phyloP scores from a whole-genome alignment of 148 eudicot species.

The Hydrangea macrophylla region DNA sequence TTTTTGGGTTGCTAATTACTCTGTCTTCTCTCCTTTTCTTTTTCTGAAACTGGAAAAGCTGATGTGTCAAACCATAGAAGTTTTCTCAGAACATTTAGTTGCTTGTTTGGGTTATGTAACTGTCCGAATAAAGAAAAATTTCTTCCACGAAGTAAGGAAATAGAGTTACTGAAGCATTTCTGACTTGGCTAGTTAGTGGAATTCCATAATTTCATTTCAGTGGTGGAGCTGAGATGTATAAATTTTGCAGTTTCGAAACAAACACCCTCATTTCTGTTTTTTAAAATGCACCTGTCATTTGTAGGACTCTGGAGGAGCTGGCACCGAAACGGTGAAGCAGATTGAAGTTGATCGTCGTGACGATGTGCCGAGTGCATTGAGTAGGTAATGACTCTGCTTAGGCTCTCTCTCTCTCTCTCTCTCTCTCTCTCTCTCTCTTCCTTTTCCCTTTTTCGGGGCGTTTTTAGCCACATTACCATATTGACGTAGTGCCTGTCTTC shows the following conservation, averaged over 20 bases:
- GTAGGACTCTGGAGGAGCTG: conserved; percentile 57
- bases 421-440: no score
- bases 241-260: conserved; percentile 8
- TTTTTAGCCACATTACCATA: not conserved
- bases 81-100: not conserved
- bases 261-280: not conserved
- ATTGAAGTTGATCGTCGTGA: conserved; percentile 65
- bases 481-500: not conserved
- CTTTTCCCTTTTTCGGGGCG: not conserved
- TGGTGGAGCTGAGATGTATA: not conserved
- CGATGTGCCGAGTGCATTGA: conserved; percentile 50
- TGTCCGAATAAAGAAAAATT: no score
- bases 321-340: conserved; percentile 50
- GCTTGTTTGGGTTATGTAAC: not conserved
- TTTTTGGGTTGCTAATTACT: not conserved
- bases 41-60: not conserved
- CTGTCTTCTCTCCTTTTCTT: not conserved
- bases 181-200: not conserved
- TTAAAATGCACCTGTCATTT: conserved; percentile 13
- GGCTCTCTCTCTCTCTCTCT: conserved; percentile 7
- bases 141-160: no score
- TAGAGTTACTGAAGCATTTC: not conserved
- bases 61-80: not conserved
- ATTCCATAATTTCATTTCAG: not conserved
- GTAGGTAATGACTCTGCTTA: conserved; percentile 39